Base-by-base conservation (phyloP, 2,329 filamentous ascomycete species). In the Ophiostoma quercus region DNA sequence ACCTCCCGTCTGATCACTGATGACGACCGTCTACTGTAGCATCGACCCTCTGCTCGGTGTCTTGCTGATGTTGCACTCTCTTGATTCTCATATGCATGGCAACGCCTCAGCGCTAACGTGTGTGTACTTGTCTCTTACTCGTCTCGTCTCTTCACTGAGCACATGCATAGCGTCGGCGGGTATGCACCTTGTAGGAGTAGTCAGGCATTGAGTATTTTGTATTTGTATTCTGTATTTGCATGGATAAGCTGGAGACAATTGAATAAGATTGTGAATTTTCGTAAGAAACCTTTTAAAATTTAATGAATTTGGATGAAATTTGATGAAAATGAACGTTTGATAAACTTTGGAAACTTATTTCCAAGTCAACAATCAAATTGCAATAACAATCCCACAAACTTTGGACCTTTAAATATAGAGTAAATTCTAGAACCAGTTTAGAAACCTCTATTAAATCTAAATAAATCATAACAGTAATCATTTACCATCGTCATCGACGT, bases 161-260 rank as follows among this genome's bases (percentile, higher is more conserved):
- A 67, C 32, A 60, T 41, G 57, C 41, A 51, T 72, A 69, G 69
- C 67, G 69, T 22, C 68, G 69, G 71, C 71, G 71, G 71, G 68
- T 72, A 71, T 71, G 69, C 66, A 63, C 60, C 25, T 62, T 34
- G 8, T 47, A 16, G 19, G 6, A 47, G 41, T 43, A 43, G 16
- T 12, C 12, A 43, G 41, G 3, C 4, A 9, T 8, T 8, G 37
- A 43, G 16, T 6, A 22, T 29, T 12, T 2, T 0, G 22, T 60
- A 22, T 22, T 4, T 57, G 2, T 9, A 39, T 39, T n/a, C n/a
- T 0, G 22, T 60, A 22, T 22, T 4, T 57, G 2, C 11, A 39
- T 39, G 37, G 9, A 39, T 9, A 8, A 29, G 25, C 25, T 29
- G 25, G 25, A 29, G 1, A 39, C 7, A 9, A 9, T 9, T 39